Base-by-base conservation (phyloP, 306 rosid genomes). In the Aeschynomene evenia region DNA sequence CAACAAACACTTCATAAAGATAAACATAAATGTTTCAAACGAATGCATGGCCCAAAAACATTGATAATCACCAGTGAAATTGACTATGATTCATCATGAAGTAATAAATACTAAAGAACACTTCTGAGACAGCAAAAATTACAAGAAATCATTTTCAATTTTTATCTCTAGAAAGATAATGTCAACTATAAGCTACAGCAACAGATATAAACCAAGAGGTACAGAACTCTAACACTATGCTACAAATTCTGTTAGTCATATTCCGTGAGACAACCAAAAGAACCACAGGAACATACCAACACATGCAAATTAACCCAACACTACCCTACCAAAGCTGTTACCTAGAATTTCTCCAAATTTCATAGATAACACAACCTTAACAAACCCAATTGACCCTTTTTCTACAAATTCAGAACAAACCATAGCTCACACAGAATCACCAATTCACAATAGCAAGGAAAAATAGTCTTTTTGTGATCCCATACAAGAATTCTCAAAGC, bases 401-500 rank as follows among this genome's bases (percentile, higher is more conserved):
- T 36, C 33, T 63, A 51, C 66, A 60, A 72, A 69, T 73, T 82
- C 69, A 55, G 54, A 77, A 66, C 40, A 40, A 59, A 14, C 20
- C 63, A 37, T 23, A 43, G 34, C 75, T 54, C 73, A 76, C 19
- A 9, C 21, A 61, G 28, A 76, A 53, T 20, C 43, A 21, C 64
- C 66, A 59, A 68, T 70, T 52, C 63, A 39, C 74, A 37, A 29
- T 15, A 61, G 34, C 34, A 40, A 49, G 40, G 50, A 37, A n/a
- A 45, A 15, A 45, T n/a, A 45, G 12, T 6, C 19, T 42, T 70
- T 65, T 64, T 71, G 29, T 33, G 55, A 82, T 75, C 63, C 36
- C 81, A 74, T n/a, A 58, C 40, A 76, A 81, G 34, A 57, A 73
- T 24, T 74, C 67, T 46, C 70, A 57, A 21, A 48, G 36, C 22